Percentiles rank a stretch among this genome's conserved stretches.
Conservation (phyloP, 2,329 filamentous ascomycete genomes). For the Zarea fungicola region DNA sequence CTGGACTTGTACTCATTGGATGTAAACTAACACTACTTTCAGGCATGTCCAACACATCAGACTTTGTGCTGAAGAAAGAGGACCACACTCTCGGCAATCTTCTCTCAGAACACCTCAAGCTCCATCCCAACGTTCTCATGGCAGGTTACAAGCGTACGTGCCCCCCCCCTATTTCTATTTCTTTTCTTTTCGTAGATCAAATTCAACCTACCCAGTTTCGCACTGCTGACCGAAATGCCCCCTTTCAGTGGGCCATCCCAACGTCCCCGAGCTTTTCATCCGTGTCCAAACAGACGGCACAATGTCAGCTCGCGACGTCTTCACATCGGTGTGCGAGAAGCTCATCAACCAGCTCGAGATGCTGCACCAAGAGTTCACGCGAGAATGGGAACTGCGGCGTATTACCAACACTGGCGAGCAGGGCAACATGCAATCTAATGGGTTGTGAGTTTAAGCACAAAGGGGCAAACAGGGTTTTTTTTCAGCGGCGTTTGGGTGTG, state of each 20-base stretch:
- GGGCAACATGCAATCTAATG: constrained; percentile 37
- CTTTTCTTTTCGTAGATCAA: constrained; percentile 25
- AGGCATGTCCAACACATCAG: constrained; percentile 87
- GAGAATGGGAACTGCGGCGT: constrained; percentile 84
- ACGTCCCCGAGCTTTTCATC: constrained; percentile 59
- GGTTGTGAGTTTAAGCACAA: constrained; percentile 21
- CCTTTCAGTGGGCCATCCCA: constrained; percentile 49
- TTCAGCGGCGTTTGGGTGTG: constrained; percentile 21
- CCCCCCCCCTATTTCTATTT: neutral
- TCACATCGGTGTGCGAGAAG: constrained; percentile 74
- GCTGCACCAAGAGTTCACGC: constrained; percentile 82
- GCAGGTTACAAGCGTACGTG: constrained; percentile 79
- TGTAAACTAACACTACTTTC: neutral
- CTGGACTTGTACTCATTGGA: neutral
- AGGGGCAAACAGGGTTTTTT: neutral
- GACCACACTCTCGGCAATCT: constrained; percentile 95
- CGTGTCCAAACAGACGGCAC: constrained; percentile 89
- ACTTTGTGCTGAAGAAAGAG: constrained; percentile 94
- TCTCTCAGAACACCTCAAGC: constrained; percentile 77
- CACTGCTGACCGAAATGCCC: constrained; percentile 18
- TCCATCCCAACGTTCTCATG: constrained; percentile 79
- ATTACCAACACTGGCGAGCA: constrained; percentile 67
- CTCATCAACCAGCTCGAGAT: constrained; percentile 76
- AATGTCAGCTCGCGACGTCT: constrained; percentile 81
- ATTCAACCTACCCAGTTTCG: too few relatives aligned